Base-by-base conservation (phyloP, 495 filamentous ascomycete species). In the Penicillium paradoxum region DNA sequence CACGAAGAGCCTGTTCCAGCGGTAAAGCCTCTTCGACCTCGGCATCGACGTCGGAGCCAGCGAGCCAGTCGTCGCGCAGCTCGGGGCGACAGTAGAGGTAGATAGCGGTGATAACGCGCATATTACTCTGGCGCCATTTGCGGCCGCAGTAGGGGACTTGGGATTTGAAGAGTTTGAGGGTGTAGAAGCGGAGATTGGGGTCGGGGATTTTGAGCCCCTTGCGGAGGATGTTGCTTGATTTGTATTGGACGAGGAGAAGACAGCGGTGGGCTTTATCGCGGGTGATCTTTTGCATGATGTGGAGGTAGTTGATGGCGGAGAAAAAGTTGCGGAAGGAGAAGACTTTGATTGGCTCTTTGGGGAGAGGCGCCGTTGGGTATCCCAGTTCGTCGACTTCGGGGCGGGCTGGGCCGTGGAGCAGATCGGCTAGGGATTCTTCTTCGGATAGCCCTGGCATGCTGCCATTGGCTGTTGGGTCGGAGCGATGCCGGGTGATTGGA, bases 71-170 rank as follows among this genome's bases (percentile, higher is more conserved):
- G 57, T 98, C 93, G 2, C 95, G 79, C 18, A 98, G 79, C 65
- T 97, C 91, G 0, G 92, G 92, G 2, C 88, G 79, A 65, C 91
- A 95, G 70, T 96, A 89, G 27, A 98, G 74, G 60, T 96, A 98
- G 2, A 97, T 88, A 17, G 90, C 91, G 0, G 93, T 98, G 65
- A 98, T 98, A 57, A 97, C 91, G 45, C 91, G 86, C 93, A 98
- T 98, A 66, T 98, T 97, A 49, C 84, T 83, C 74, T 98, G 93
- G 15, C 93, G 84, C 93, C 93, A 98, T 72, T 98, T 98, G 13
- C 93, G 84, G 17, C 93, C 92, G 68, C 93, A 97, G 73, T 95
- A 98, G 13, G 93, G 93, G 1, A 97, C 93, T 64, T 97, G 95
- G 51, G 88, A 90, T 69, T 98, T 98, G 83, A 97, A 96, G 0